Base-by-base conservation (phyloP, 345 rosid species). In the Eucalyptus sideroxylon region DNA sequence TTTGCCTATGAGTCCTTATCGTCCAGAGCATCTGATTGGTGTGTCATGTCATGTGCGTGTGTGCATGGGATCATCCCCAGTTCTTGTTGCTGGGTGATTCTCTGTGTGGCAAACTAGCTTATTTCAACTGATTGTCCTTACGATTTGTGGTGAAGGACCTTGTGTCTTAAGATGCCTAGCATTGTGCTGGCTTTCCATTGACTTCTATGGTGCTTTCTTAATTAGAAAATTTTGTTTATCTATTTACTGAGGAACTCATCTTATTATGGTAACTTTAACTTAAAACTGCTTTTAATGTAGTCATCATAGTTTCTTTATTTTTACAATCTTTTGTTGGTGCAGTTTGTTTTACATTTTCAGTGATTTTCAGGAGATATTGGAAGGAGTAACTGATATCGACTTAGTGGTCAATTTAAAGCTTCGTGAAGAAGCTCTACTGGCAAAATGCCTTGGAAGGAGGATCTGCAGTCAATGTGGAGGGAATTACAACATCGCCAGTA, bases 391-490 rank as follows among this genome's bases (percentile, higher is more conserved):
- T 34, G 94, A 96, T 87, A 92, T 96, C 34, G 98, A 97, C 91
- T 90, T 97, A 90, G 99, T 96, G 90, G 88, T 97, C 62, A 98
- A 98, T 93, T 91, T 98, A 85, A 95, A 95, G 97, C 99, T 97
- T 77, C 90, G 91, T 59, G 96, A 97, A 93, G 99, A 96, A 91
- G 99, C 98, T 2, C 92, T 98, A 87, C 94, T 98, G 51, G 99
- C 98, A 12, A 98, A 98, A 93, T 98, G 99, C 93, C 94, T 98
- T 31, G 99, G 99, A 69, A 94, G 99, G 91, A 96, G 99, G 91
- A 98, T 94, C 50, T 98, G 99, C 88, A 94, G 96, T 15, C 96
- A 97, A 65, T 98, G 99, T 90, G 97, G 99, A 88, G 96, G 92
- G 88, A 98, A 97, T 94, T 98, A 95, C 88, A 98, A 98, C 59